phyloP scores from a whole-genome alignment of 805 yeast genomes.

The Pichia heedii region DNA sequence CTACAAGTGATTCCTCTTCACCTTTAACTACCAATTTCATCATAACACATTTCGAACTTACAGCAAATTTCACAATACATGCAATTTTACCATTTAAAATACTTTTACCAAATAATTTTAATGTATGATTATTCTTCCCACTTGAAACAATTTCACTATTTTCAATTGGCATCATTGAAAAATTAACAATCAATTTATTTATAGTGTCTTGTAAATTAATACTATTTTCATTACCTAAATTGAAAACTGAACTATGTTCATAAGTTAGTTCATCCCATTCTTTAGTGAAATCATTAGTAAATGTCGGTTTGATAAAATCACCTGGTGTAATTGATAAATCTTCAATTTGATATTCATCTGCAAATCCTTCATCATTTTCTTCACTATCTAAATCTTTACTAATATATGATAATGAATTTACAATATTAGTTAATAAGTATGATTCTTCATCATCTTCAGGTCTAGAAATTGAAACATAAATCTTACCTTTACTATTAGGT shows the following conservation, averaged over 20 bases:
- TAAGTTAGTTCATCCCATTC: constrained; percentile 63
- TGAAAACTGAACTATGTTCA: constrained; percentile 60
- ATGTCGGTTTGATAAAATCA: constrained; percentile 72
- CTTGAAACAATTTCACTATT: constrained; percentile 58
- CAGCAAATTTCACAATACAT: constrained; percentile 39
- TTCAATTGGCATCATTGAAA: constrained; percentile 67
- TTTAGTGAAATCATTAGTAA: constrained; percentile 64
- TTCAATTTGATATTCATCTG: constrained; percentile 89
- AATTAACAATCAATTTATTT: constrained; percentile 38
- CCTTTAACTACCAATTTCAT: constrained; percentile 54
- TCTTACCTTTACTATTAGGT: constrained; percentile 64
- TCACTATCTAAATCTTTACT: constrained; percentile 72
- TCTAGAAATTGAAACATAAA: constrained; percentile 68
- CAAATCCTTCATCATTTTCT: constrained; percentile 73
- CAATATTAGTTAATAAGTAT: constrained; percentile 36
- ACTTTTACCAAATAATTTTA: constrained; percentile 80
- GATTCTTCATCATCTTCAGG: constrained; percentile 29
- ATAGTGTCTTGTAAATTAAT: constrained; percentile 48
- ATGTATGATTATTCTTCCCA: constrained; percentile 45
- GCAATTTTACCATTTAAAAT: constrained; percentile 48
- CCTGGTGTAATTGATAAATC: constrained; percentile 67
- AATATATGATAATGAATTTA: constrained; percentile 62
- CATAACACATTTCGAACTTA: constrained; percentile 38
- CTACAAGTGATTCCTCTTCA: constrained; percentile 40
- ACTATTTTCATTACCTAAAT: constrained; percentile 38